Evolutionary conservation across 371 early-diverging fungal species (phyloP), one percentile per base, ranked within the genome.

Genomic region (Rhizopus delemar): DNA sequence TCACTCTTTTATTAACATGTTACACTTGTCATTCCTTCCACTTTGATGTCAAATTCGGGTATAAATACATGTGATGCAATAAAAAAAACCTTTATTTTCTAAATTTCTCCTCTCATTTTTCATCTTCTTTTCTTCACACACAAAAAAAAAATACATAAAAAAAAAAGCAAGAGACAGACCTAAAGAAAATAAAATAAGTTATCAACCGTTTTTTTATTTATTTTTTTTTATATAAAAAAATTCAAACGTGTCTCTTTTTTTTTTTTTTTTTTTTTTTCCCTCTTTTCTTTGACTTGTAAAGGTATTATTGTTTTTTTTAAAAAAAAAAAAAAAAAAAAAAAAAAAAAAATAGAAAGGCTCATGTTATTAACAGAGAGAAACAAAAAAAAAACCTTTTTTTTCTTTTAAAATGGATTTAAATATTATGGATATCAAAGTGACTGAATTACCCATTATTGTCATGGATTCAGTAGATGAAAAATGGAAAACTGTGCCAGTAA

Each of bases 401-500:
- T 22, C 29, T 7, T 13, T 41, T 35, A 61, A 36, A 11, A 66
- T 67, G 63, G 41, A 62, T 22, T 45, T 56, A 16, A 48, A 22
- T 9, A 55, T 67, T 15, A 52, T 54, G 54, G 59, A 58, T 56
- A 58, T 67, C 33, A 67, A 58, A 51, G 67, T 67, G 9, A 52
- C 51, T 22, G 67, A 67, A 38, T 36, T 41, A 15, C 63, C 63
- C n/a, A 59, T 67, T 46, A 41, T 62, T 46, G 67, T 67, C 45
- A 59, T 59, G 41, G 67, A 67, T 43, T 59, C 59, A 16, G 51
- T 48, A 35, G 59, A 62, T 33, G 45, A 56, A 29, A 57, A 55
- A 46, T 62, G 58, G 53, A 67, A 62, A 35, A 67, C 63, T 22
- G 67, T 67, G 12, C 67, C 67, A 16, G 67, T 67, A 61, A 57